Conservation (phyloP, 1,284 basidiomycete genomes). For the Farysia itapuensis region DNA sequence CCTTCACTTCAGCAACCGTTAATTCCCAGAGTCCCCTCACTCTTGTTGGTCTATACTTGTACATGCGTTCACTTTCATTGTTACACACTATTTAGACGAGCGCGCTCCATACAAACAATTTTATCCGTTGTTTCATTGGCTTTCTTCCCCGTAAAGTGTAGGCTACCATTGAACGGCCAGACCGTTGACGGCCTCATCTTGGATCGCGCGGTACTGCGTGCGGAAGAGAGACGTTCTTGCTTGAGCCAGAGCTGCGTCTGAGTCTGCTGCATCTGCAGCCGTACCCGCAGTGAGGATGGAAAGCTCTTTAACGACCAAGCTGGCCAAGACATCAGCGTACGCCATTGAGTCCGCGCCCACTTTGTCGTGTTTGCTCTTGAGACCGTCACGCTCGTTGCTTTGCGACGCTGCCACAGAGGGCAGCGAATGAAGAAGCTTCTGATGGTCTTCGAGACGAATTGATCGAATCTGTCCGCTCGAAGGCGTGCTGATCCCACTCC, state of each 20-base stretch:
- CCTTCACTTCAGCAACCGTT: constrained; percentile 40
- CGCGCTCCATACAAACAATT: no score
- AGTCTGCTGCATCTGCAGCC: constrained; percentile 7
- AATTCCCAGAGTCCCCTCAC: no score
- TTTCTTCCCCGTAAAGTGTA: no score
- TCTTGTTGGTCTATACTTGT: no score
- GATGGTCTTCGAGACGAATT: constrained; percentile 17
- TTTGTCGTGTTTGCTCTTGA: not conserved
- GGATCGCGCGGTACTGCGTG: constrained; percentile 82
- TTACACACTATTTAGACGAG: no score
- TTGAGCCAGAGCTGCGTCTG: constrained; percentile 58
- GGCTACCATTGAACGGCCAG: constrained; percentile 85
- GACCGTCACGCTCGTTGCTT: not conserved
- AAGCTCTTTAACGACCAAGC: constrained; percentile 63
- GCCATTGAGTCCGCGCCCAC: constrained; percentile 9
- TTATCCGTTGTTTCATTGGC: no score
- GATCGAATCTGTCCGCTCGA: constrained; percentile 16
- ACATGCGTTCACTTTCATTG: no score
- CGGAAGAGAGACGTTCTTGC: constrained; percentile 67
- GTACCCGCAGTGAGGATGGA: constrained; percentile 47
- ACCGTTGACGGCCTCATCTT: constrained; percentile 76
- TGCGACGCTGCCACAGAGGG: not conserved
- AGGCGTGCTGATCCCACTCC: constrained; percentile 19
- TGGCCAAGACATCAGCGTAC: constrained; percentile 63
- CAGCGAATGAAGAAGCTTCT: constrained; percentile 13